These are phyloP conservation scores for Penicillium ucsense DNA, from an alignment of 495 filamentous ascomycete genomes.

Conservation along the genomic window DNA sequence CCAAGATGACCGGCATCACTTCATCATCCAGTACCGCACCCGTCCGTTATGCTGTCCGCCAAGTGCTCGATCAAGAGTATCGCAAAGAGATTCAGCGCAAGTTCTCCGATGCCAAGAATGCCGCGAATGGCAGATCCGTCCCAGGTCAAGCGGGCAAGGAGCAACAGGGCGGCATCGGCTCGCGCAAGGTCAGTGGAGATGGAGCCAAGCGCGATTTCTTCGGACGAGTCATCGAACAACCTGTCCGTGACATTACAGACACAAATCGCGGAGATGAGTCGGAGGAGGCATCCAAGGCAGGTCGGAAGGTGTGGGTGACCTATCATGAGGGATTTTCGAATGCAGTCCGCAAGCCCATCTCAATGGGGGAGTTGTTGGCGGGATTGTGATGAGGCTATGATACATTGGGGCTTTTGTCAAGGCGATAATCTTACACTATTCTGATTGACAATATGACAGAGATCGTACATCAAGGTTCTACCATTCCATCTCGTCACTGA, in stretches of 20 bases:
- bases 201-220: constrained; percentile 79
- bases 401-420: too few species aligned
- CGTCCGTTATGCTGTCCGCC: constrained; percentile 78
- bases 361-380: constrained; percentile 69
- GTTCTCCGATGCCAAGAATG: constrained; percentile 46
- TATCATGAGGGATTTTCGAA: constrained; percentile 96
- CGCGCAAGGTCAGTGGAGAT: constrained; percentile 16
- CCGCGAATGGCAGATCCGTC: constrained; percentile 21
- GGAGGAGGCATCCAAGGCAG: constrained; percentile 29
- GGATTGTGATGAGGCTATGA: constrained; percentile 19
- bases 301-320: constrained; percentile 75
- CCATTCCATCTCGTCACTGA: too few species aligned
- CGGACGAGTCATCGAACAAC: constrained; percentile 54
- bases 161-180: constrained; percentile 27
- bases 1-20: constrained; percentile 21
- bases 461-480: too few species aligned
- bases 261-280: constrained; percentile 10
- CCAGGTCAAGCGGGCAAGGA: constrained; percentile 21
- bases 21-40: constrained; percentile 42
- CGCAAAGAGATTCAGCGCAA: constrained; percentile 55
- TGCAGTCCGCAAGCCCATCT: constrained; percentile 87
- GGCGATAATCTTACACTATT: too few species aligned
- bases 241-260: constrained; percentile 21
- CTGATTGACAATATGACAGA: too few species aligned
- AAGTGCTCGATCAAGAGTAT: constrained; percentile 85